A percentile compares a stretch with the other conserved stretches of the same genome.
These are phyloP conservation scores for Hortaea sp. DNA, from an alignment of 2,329 filamentous ascomycete species.

Conservation along the genomic window DNA sequence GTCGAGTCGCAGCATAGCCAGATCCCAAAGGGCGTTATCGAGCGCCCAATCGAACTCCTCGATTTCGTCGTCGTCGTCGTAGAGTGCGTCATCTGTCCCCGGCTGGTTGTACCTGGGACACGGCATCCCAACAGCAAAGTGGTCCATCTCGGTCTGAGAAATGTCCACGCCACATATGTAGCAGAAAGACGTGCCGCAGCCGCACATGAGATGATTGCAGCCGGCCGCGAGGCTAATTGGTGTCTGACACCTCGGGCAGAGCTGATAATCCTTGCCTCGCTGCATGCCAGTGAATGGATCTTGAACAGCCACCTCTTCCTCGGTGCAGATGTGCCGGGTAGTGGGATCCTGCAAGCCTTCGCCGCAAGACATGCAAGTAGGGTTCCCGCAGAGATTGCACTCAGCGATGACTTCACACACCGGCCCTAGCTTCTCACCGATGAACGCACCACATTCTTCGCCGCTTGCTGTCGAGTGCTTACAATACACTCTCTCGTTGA, in stretches of 20 bases:
- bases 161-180: slow-evolving; percentile 5
- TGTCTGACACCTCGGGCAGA: slow-evolving; percentile 5
- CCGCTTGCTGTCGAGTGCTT: background rate
- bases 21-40: too few species aligned
- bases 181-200: slow-evolving; percentile 5
- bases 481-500: slow-evolving; percentile 4
- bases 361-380: too few species aligned
- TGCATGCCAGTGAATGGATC: slow-evolving; percentile 5
- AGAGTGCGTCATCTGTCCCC: background rate
- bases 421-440: background rate
- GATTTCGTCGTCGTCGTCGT: too few species aligned
- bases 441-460: background rate
- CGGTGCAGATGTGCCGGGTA: too few species aligned
- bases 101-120: background rate
- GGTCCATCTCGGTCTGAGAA: slow-evolving; percentile 1
- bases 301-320: too few species aligned
- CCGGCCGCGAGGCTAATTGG: slow-evolving; percentile 5
- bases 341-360: too few species aligned
- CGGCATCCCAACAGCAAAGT: slow-evolving; percentile 1
- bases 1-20: too few species aligned
- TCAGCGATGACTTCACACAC: background rate
- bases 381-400: too few species aligned
- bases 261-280: slow-evolving; percentile 6
- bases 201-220: slow-evolving; percentile 8
- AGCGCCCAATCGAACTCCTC: too few species aligned